Base-by-base conservation (phyloP, 768 basidiomycete genomes). In the Erythrobasidium yunnanense region DNA sequence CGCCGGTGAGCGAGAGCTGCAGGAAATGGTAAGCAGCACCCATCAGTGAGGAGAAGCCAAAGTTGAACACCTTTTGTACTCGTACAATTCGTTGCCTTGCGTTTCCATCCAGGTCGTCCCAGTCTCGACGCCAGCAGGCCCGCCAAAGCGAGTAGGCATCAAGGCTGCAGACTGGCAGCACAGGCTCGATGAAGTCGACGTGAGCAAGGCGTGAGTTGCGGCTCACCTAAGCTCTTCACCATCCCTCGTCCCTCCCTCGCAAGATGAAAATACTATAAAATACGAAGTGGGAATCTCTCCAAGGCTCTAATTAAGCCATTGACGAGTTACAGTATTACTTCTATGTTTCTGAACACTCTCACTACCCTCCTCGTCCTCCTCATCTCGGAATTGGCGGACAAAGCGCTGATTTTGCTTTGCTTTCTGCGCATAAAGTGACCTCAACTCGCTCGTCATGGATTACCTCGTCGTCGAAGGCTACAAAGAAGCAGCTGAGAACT, bases 211-310 rank as follows among this genome's bases (percentile, higher is more conserved):
- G 92, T 96, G 83, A 85, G 90, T 86, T 62, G 49, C 45, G 47
- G 50, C 4, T 20, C 67, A 34, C 34, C 8, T 15, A 13, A 35
- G 13, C 46, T 30, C 55, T 49, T 11, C 7, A 35, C 25, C 42
- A n/a, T 42, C 50, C 38, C 54, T 15, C 33, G 25, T 32, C 4
- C 47, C 27, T 53, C 47, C 42, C 30, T 8, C 56, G 7, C 29
- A 42, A 70, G 76, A 77, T 75, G 72, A 75, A 78, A 75, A 85
- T 87, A 87, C 85, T 87, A 58, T 77, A 79, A 78, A 81, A 76
- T 79, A 74, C 76, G 73, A 78, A 85, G 81, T 96, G 92, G 93
- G 93, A 99, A 97, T 97, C 93, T 97, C 93, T 91, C 93, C 86
- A 90, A 89, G 76, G 77, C 53, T 72, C 63, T 75, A 73, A 70